Percentiles rank a stretch among this genome's conserved stretches.
phyloP scores from a whole-genome alignment of 179 eudicot species.

The Camellia oleifera region DNA sequence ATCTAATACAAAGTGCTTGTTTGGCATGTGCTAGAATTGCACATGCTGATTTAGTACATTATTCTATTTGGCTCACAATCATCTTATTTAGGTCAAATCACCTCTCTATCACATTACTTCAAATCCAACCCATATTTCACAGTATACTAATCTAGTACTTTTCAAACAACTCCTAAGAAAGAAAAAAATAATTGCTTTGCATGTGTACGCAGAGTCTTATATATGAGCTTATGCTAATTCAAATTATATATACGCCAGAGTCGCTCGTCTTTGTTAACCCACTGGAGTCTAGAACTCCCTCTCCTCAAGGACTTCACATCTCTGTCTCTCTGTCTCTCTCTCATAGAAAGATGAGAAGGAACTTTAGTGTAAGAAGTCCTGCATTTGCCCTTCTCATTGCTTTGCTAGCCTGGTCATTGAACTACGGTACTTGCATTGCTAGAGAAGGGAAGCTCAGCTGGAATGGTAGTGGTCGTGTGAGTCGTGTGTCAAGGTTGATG shows the following conservation, averaged over 20 bases:
- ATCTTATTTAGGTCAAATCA: too few relatives aligned
- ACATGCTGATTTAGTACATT: too few relatives aligned
- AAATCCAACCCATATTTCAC: too few relatives aligned
- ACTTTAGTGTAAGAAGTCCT: not conserved
- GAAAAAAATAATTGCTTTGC: not conserved
- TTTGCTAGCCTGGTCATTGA: constrained; percentile 1
- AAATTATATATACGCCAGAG: not conserved
- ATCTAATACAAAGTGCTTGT: too few relatives aligned
- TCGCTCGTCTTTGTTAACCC: too few relatives aligned
- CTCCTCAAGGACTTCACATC: not conserved
- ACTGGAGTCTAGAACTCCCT: not conserved
- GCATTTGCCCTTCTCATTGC: not conserved
- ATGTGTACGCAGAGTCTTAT: not conserved
- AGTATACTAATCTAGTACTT: too few relatives aligned
- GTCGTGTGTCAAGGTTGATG: not conserved
- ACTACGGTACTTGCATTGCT: constrained; percentile 8
- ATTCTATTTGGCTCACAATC: too few relatives aligned
- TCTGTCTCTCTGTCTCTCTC: not conserved
- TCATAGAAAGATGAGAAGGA: not conserved
- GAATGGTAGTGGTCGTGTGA: not conserved
- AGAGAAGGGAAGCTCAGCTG: not conserved
- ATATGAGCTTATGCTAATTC: not conserved
- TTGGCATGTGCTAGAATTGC: too few relatives aligned
- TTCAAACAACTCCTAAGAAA: not conserved
- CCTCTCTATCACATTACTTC: too few relatives aligned